A percentile compares a stretch with the other conserved stretches of the same genome.
These are phyloP conservation scores for Jaltomata sinuosa DNA, from an alignment of 257 asterid species.

Conservation along the genomic window DNA sequence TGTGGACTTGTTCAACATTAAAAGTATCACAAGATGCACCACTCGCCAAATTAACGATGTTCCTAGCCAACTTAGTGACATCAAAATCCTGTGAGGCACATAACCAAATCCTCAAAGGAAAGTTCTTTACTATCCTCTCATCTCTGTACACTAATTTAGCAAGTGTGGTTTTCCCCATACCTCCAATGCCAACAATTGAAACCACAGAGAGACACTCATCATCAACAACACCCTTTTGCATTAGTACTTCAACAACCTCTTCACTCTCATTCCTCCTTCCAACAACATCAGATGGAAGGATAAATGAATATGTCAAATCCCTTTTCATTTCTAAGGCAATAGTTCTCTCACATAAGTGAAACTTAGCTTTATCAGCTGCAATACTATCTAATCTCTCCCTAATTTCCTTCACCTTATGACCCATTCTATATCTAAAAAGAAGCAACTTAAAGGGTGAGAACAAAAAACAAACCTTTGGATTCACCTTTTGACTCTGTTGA, in stretches of 20 bases:
- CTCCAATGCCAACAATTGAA: constrained; percentile 7
- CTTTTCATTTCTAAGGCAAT: neutral
- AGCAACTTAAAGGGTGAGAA: neutral
- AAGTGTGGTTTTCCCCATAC: constrained; percentile 8
- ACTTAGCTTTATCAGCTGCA: neutral
- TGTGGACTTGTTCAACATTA: neutral
- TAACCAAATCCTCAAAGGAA: constrained; percentile 2
- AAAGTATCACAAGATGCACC: neutral
- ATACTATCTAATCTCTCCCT: neutral
- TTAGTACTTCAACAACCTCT: neutral
- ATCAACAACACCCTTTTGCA: neutral
- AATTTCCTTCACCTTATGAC: neutral
- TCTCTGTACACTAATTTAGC: constrained; percentile 5
- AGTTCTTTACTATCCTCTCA: neutral
- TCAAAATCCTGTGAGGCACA: constrained; percentile 6
- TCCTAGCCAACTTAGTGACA: neutral
- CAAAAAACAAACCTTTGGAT: neutral
- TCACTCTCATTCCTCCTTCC: constrained; percentile 7
- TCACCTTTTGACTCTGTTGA: neutral
- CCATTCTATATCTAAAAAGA: neutral
- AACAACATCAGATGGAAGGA: constrained; percentile 3
- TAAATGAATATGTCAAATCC: neutral
- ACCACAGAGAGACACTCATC: neutral
- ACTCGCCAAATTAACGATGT: neutral
- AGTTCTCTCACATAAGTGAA: neutral